Evolutionary conservation across 2,329 filamentous ascomycete genomes (phyloP), one percentile per base, ranked within the genome.

Genomic region (Xylariaceae sp.): DNA sequence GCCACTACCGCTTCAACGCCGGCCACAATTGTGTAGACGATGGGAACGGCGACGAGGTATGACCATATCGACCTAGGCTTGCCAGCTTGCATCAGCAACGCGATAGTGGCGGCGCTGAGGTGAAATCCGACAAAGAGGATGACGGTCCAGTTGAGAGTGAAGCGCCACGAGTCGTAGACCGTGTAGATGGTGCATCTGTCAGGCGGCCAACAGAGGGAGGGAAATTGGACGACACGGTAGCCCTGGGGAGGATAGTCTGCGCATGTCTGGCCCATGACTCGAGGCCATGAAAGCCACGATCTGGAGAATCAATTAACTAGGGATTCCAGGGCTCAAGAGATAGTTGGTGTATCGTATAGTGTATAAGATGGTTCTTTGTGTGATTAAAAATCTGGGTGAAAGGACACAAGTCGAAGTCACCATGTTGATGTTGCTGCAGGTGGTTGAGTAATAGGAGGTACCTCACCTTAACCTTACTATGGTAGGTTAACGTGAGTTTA

Each of bases 141-240:
- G 26, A 94, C 64, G 0, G 88, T 94, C 88, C 88, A 96, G 57
- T 82, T 75, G 12, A 92, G 65, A 1, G 88, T 95, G 62, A 92
- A 95, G 48, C 83, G 82, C 82, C 87, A 90, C 39, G 94, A 85
- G 57, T 94, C 87, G 43, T 64, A 60, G 3, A 86, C 71, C 55
- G 83, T 73, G 67, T 86, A 90, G 51, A 95, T 79, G 26, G 77
- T 74, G 43, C 74, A 73, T 31, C 73, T 66, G 42, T 67, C 61
- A 9, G 81, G 69, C 23, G 83, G 80, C 76, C 86, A 83, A 66
- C 88, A 88, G 44, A 96, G 79, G 26, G 85, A 86, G 2, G 88
- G 88, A 58, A 94, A 96, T 4, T 68, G 60, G 14, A 88, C 88
- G 15, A 76, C 75, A 17, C 63, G 60, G 66, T 94, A 92, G 59